phyloP scores from a whole-genome alignment of 495 filamentous ascomycete species.

The Aspergillus bertholletiae region DNA sequence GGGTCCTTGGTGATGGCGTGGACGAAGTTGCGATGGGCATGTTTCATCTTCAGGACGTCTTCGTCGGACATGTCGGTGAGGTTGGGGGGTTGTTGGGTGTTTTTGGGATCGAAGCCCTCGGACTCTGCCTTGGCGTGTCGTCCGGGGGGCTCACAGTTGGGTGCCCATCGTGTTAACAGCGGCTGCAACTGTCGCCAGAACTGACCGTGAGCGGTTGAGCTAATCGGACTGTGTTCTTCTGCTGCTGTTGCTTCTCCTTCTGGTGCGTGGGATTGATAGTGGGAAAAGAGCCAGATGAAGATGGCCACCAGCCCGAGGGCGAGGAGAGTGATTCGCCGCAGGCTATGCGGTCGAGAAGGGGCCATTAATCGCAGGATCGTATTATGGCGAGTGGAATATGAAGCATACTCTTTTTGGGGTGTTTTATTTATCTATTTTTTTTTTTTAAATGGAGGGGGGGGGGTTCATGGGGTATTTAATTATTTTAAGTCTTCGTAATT shows the following conservation, averaged over 20 bases:
- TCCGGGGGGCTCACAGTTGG: neutral
- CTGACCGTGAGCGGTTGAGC: neutral
- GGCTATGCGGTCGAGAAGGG: neutral
- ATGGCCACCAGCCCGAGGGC: neutral
- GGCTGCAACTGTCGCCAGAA: neutral
- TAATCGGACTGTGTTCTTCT: neutral
- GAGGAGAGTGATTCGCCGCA: neutral
- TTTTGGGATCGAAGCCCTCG: neutral
- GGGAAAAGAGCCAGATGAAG: neutral
- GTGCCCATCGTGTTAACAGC: neutral
- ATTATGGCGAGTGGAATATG: no score
- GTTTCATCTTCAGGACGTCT: conserved; percentile 14
- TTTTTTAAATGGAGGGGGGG: no score
- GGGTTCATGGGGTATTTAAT: no score
- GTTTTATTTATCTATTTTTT: no score
- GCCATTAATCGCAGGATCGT: neutral
- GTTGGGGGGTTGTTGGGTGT: neutral
- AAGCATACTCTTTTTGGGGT: no score
- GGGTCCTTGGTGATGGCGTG: conserved; percentile 21
- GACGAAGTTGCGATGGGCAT: conserved; percentile 34
- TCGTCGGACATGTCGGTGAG: neutral
- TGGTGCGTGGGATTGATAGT: no score
- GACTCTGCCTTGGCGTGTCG: neutral
- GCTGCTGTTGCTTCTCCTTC: neutral
- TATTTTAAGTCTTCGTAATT: no score